These are phyloP conservation scores for Vitis amurensis DNA, from an alignment of 164 flowering plant species.

Conservation along the genomic window DNA sequence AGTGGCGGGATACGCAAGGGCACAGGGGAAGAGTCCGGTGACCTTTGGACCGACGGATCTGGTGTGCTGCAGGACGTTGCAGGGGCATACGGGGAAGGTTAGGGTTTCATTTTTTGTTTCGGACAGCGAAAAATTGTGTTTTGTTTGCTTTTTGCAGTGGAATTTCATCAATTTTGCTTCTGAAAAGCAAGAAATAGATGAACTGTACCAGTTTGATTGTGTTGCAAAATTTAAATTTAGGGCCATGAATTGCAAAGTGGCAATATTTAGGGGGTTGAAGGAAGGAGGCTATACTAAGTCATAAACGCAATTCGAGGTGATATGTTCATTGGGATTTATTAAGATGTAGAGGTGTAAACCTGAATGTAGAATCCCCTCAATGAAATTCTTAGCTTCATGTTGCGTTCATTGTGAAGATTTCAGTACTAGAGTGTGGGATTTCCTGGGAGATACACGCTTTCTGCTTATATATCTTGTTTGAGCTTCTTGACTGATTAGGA, in stretches of 20 bases:
- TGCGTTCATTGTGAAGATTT: background rate
- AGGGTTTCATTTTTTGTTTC: background rate
- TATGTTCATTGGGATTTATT: background rate
- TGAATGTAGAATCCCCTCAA: background rate
- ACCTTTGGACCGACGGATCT: conserved; percentile 89
- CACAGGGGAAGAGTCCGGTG: conserved; percentile 63
- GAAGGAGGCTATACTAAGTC: background rate
- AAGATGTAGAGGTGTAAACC: background rate
- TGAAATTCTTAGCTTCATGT: background rate
- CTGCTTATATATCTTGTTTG: too few species aligned
- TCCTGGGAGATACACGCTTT: too few species aligned
- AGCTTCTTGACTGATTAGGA: too few species aligned
- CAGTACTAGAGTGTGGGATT: background rate
- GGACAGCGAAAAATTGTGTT: background rate
- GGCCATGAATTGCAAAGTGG: background rate
- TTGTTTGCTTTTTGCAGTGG: too few species aligned
- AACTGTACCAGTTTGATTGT: background rate
- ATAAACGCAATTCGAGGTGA: background rate
- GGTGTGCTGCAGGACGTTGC: conserved; percentile 85
- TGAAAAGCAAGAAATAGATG: too few species aligned
- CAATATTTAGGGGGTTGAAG: background rate
- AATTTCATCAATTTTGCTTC: too few species aligned
- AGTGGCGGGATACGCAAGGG: conserved; percentile 76
- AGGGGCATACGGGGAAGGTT: conserved; percentile 96
- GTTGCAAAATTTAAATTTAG: background rate